Evolutionary conservation across 495 filamentous ascomycete genomes (phyloP), one percentile per base, ranked within the genome.

Genomic region (Penicillium goetzii): DNA sequence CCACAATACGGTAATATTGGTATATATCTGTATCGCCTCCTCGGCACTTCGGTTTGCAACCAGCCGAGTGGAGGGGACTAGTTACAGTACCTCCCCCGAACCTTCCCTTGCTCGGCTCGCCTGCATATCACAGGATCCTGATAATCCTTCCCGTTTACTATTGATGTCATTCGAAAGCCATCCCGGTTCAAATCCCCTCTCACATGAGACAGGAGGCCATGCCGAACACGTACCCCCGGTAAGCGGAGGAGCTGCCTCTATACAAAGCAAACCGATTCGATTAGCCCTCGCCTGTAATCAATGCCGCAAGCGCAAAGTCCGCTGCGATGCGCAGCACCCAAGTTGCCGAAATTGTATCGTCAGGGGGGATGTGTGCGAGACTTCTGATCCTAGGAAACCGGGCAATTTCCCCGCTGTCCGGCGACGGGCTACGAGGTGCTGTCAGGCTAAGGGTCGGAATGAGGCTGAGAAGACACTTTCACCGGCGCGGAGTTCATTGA

Each of bases 301-400:
- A 32, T 52, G 50, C n/a, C 50, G 50, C 4, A 32, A 52, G 9
- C 50, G 50, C 26, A 52, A 52, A 9, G 50, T 52, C 11, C 50
- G 50, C 2, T 52, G 50, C 11, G 50, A 52, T 7, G 50, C 50
- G 17, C 50, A 52, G 50, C 26, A 30, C 2, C 50, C 50, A 0
- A 52, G 21, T 9, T 52, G 50, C n/a, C 50, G 50, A 0, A 52
- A 52, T 30, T 52, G 43, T 51, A 55, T 51, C 3, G 17, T 56
- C 15, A 32, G 59, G 5, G 59, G 59, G 0, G 59, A 61, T 56
- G 5, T 56, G 0, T 61, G 59, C 41, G 49, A 61, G 26, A 61
- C 59, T 9, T 45, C 34, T 2, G 59, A 61, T 47, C 51, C 51
- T 17, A 30, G 59, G 26, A 61, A 61, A 25, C 38, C 59, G 21